phyloP scores from a whole-genome alignment of 768 basidiomycete genomes.

The Tricholomella constricta region DNA sequence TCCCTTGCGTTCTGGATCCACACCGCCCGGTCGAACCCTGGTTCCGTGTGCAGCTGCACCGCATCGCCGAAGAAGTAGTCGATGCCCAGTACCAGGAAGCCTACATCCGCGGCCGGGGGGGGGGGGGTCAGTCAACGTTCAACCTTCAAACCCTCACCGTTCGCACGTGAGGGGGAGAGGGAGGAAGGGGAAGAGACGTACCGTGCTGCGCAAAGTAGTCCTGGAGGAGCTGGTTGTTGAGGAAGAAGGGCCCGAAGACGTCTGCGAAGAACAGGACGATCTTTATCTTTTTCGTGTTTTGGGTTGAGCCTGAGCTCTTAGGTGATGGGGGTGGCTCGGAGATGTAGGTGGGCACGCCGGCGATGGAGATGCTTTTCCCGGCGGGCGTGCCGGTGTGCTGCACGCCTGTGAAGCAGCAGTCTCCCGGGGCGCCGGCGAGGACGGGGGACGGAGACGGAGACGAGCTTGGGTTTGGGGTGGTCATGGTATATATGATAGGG shows the following conservation, averaged over 20 bases:
- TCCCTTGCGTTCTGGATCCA: conserved; percentile 43
- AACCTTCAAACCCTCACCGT: no score
- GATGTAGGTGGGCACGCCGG: conserved; percentile 54
- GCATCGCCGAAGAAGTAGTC: conserved; percentile 69
- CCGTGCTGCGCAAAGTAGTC: conserved; percentile 66
- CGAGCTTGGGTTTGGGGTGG: background rate
- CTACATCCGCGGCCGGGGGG: conserved; percentile 31
- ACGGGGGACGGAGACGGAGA: conserved; percentile 24
- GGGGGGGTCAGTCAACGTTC: no score
- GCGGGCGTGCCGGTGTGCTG: conserved; percentile 51
- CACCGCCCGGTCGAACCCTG: conserved; percentile 35
- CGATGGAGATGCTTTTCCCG: conserved; percentile 41
- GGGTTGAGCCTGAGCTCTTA: conserved; percentile 2
- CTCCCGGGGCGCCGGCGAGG: conserved; percentile 47
- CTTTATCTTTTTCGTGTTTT: conserved; percentile 31
- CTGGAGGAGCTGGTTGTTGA: conserved; percentile 61
- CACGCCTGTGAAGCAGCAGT: conserved; percentile 55
- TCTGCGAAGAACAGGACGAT: conserved; percentile 62
- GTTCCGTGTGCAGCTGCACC: conserved; percentile 40
- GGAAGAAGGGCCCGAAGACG: conserved; percentile 58
- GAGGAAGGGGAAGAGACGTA: conserved; percentile 19
- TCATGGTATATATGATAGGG: no score
- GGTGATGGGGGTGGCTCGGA: conserved; percentile 40
- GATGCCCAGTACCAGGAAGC: conserved; percentile 57
- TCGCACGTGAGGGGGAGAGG: no score